These are phyloP conservation scores for Akebia trifoliata DNA, from an alignment of 164 flowering plant species.

Conservation along the genomic window DNA sequence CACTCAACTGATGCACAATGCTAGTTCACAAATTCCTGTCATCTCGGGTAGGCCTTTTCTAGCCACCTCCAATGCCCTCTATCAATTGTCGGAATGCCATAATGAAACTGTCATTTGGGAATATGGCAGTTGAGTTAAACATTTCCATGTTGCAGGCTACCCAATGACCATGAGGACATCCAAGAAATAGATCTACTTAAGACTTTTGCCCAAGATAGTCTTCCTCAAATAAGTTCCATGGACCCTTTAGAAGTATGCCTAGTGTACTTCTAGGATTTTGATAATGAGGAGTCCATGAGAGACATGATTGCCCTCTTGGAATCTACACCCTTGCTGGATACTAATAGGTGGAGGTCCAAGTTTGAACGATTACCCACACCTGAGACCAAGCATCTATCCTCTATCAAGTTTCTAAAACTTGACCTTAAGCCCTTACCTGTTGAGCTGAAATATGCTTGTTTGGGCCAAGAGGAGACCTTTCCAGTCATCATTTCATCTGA, in stretches of 20 bases:
- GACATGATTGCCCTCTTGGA: neutral
- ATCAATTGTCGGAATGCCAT: no score
- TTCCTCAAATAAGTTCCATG: neutral
- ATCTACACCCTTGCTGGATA: neutral
- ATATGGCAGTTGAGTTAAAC: no score
- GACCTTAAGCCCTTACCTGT: no score
- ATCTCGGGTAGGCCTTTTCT: no score
- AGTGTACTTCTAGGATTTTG: neutral
- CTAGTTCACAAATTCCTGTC: no score
- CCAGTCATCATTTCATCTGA: neutral
- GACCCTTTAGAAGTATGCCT: neutral
- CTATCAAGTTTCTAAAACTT: no score
- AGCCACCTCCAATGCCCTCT: no score
- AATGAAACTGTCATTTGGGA: no score
- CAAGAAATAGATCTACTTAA: neutral
- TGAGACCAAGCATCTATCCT: no score
- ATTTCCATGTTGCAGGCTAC: no score
- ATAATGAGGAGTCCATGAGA: neutral
- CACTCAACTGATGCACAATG: no score
- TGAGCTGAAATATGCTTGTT: neutral
- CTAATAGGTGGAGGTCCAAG: neutral
- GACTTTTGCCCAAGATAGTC: neutral
- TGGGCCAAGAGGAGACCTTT: neutral
- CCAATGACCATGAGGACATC: neutral
- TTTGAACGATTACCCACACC: neutral